phyloP scores from a whole-genome alignment of 1,139 yeast genomes.

The Candida sp. region DNA sequence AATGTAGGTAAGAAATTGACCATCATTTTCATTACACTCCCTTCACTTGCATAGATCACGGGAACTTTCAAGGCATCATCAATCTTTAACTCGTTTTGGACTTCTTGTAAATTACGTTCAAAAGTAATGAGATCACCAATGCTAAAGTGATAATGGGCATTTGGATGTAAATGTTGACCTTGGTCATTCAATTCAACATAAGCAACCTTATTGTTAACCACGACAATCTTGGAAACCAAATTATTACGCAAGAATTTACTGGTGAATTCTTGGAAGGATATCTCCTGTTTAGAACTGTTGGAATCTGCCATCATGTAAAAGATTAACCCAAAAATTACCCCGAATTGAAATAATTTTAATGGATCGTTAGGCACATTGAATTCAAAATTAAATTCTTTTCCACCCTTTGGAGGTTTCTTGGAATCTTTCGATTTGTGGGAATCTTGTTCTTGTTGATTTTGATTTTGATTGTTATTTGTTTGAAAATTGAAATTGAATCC shows the following conservation, averaged over 20 bases:
- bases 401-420: slow-evolving; percentile 6
- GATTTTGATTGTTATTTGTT: slow-evolving; percentile 4
- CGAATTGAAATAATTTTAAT: slow-evolving; percentile 27
- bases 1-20: slow-evolving; percentile 80
- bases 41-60: slow-evolving; percentile 72
- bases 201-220: slow-evolving; percentile 38
- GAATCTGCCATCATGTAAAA: slow-evolving; percentile 15
- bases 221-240: slow-evolving; percentile 32
- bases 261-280: slow-evolving; percentile 44
- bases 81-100: slow-evolving; percentile 67
- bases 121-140: slow-evolving; percentile 94
- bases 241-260: slow-evolving; percentile 38
- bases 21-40: slow-evolving; percentile 58
- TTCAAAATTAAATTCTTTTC: slow-evolving; percentile 18
- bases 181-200: slow-evolving; percentile 36
- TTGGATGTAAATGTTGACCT: slow-evolving; percentile 16
- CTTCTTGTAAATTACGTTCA: slow-evolving; percentile 75
- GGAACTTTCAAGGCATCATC: slow-evolving; percentile 72
- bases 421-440: slow-evolving; percentile 6
- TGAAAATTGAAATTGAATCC: slow-evolving; percentile 8
- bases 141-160: slow-evolving; percentile 49
- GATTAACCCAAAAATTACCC: slow-evolving; percentile 24
- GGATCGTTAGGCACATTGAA: slow-evolving; percentile 20
- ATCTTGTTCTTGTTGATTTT: slow-evolving; percentile 5
- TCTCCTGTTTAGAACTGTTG: slow-evolving; percentile 26